Evolutionary conservation across 371 early-diverging fungal species (phyloP), one percentile per base, ranked within the genome.

Genomic region (Dichotomocladium elegans): DNA sequence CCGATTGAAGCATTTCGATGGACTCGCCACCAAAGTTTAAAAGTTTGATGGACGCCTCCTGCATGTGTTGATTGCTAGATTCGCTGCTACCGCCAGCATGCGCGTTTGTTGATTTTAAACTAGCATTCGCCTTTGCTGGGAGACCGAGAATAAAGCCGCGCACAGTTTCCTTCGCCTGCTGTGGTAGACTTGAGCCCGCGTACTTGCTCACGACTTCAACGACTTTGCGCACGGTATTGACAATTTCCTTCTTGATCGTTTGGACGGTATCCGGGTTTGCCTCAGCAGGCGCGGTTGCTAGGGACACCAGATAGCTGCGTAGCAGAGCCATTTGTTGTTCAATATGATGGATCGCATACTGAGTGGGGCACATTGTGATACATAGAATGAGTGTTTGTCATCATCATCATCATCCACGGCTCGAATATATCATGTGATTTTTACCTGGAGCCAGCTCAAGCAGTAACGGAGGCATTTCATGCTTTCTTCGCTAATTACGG

Each of bases 181-280:
- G 87, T 0, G 93, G 91, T 33, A 95, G 67, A 53, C 89, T 86
- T 4, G 83, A 70, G 7, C 88, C 86, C 1, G 95, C 93, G 64
- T 95, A 90, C 50, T 85, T 79, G 42, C 88, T 87, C 35, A 95
- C 79, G 8, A 94, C 83, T 35, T 86, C 90, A 12, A 95, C 90
- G 1, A 91, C 94, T 35, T 82, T 82, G 43, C 91, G 81, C n/a
- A 95, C 72, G 0, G 93, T 92, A 29, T 83, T 81, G 1, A 91
- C 86, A 4, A 94, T 83, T 54, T 94, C 94, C 28, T 80, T 79
- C 55, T 85, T 84, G 52, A 90, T 83, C 3, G 75, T 51, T 4
- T 70, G 60, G 3, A 72, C 15, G 22, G 48, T 28, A 28, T 26
- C 51, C 11, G n/a, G 15, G 27, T 34, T 17, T 12, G 49, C 0